A percentile compares a stretch with the other conserved stretches of the same genome.
Evolutionary conservation across 352 stramenopile genomes (phyloP).

Genomic region (Phytopythium mirpurense): DNA sequence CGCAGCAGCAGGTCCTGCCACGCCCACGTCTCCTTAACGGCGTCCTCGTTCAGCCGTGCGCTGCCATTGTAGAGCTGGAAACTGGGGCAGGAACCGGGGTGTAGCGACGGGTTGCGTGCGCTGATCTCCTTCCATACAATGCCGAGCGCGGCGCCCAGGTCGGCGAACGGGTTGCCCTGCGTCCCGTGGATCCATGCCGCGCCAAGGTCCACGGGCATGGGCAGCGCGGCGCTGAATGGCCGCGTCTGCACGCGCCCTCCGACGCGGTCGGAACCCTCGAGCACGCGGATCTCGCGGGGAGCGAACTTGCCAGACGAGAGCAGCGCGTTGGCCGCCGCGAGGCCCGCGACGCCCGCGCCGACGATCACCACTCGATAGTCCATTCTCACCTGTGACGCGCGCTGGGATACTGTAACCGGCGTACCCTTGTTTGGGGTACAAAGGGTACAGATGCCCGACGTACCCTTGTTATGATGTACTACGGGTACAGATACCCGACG

Average conservation of each 20-base stretch:
- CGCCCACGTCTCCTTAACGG: conserved; percentile 35
- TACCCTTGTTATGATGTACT: no score
- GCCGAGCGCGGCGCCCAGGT: conserved; percentile 28
- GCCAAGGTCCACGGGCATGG: conserved; percentile 48
- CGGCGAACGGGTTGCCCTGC: conserved; percentile 35
- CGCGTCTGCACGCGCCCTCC: conserved; percentile 51
- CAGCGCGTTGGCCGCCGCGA: conserved; percentile 41
- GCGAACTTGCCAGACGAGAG: conserved; percentile 27
- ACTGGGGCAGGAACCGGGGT: conserved; percentile 44
- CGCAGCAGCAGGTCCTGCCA: conserved; percentile 39
- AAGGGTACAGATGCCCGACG: no score
- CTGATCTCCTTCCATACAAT: conserved; percentile 57
- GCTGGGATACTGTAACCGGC: no score
- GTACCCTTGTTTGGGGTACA: no score
- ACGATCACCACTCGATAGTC: conserved; percentile 20
- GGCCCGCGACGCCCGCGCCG: conserved; percentile 42
- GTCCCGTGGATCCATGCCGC: conserved; percentile 62
- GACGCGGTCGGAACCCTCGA: conserved; percentile 44
- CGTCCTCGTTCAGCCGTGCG: conserved; percentile 22
- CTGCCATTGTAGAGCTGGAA: conserved; percentile 37
- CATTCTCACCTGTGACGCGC: background rate
- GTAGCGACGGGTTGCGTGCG: conserved; percentile 49
- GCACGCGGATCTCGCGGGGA: conserved; percentile 28
- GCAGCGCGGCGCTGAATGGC: conserved; percentile 33
- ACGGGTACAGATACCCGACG: no score